phyloP scores from a whole-genome alignment of 768 basidiomycete species.

The Tremella fuciformis region DNA sequence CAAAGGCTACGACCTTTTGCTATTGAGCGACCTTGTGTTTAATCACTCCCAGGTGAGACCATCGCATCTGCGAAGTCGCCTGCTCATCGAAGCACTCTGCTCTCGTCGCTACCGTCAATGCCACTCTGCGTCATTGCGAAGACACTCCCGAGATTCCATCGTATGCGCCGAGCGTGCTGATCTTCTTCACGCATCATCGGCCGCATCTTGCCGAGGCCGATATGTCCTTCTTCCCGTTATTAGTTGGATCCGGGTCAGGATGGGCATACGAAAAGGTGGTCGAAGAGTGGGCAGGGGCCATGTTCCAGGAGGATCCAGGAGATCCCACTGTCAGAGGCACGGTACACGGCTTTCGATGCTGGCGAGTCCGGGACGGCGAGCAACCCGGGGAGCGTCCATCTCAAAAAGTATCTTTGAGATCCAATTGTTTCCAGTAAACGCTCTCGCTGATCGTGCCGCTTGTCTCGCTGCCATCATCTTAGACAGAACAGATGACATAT shows the following conservation, averaged over 20 bases:
- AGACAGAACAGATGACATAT: too few relatives aligned
- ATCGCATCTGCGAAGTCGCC: background rate
- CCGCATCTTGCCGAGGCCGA: conserved; percentile 80
- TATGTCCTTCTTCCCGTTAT: conserved; percentile 67
- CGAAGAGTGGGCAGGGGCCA: conserved; percentile 66
- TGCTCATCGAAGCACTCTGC: conserved; percentile 5
- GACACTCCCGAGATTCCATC: background rate
- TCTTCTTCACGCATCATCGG: conserved; percentile 85
- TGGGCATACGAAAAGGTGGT: conserved; percentile 74
- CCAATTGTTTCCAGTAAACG: too few relatives aligned
- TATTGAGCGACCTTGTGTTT: conserved; percentile 90
- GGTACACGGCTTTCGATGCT: conserved; percentile 77
- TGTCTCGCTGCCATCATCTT: too few relatives aligned
- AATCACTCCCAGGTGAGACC: conserved; percentile 80
- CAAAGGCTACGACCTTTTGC: conserved; percentile 67
- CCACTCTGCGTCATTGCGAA: background rate
- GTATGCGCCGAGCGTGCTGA: conserved; percentile 59
- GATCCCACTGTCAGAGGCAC: conserved; percentile 72
- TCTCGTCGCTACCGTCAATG: background rate
- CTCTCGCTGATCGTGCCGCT: too few relatives aligned
- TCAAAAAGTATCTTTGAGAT: too few relatives aligned
- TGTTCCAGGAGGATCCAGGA: conserved; percentile 86
- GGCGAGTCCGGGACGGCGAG: conserved; percentile 21
- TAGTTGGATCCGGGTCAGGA: conserved; percentile 58
- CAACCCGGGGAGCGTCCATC: background rate